A percentile compares a stretch with the other conserved stretches of the same genome.
Conservation (phyloP, 192 early-diverging fungal species). For the Coemansia javaensis region DNA sequence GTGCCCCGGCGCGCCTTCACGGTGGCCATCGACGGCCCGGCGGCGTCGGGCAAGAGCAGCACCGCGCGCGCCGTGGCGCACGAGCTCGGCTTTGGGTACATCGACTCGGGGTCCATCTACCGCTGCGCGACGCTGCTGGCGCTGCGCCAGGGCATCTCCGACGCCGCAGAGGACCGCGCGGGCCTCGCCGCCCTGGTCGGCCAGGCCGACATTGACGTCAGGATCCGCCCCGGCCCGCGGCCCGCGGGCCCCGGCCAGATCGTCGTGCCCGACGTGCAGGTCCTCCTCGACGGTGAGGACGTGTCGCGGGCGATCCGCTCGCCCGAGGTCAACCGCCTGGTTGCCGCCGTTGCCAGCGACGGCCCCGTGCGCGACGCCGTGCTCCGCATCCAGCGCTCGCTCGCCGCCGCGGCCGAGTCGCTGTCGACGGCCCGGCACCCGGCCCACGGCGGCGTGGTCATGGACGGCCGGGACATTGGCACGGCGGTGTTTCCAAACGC, state of each 20-base stretch:
- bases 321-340: slow-evolving; percentile 52
- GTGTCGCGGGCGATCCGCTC: slow-evolving; percentile 61
- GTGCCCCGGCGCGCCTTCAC: slow-evolving; percentile 25
- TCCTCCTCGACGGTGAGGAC: slow-evolving; percentile 57
- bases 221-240: slow-evolving; percentile 14
- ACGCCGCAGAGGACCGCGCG: slow-evolving; percentile 1
- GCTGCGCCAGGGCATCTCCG: slow-evolving; percentile 15
- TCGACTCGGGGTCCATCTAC: slow-evolving; percentile 74
- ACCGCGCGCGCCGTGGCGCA: slow-evolving; percentile 68
- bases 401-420: slow-evolving; percentile 45
- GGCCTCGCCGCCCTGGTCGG: slow-evolving; percentile 35
- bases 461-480: slow-evolving; percentile 83
- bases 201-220: slow-evolving; percentile 15
- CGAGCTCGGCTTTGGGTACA: slow-evolving; percentile 64
- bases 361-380: slow-evolving; percentile 53
- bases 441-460: slow-evolving; percentile 57
- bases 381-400: slow-evolving; percentile 51
- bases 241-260: slow-evolving; percentile 13
- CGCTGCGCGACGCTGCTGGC: slow-evolving; percentile 40
- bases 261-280: slow-evolving; percentile 27
- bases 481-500: slow-evolving; percentile 70
- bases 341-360: slow-evolving; percentile 59
- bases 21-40: slow-evolving; percentile 78
- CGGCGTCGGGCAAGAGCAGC: slow-evolving; percentile 77
- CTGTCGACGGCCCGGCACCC: slow-evolving; percentile 7